Evolutionary conservation across 768 basidiomycete species (phyloP).

Genomic region (Epithele typhae): DNA sequence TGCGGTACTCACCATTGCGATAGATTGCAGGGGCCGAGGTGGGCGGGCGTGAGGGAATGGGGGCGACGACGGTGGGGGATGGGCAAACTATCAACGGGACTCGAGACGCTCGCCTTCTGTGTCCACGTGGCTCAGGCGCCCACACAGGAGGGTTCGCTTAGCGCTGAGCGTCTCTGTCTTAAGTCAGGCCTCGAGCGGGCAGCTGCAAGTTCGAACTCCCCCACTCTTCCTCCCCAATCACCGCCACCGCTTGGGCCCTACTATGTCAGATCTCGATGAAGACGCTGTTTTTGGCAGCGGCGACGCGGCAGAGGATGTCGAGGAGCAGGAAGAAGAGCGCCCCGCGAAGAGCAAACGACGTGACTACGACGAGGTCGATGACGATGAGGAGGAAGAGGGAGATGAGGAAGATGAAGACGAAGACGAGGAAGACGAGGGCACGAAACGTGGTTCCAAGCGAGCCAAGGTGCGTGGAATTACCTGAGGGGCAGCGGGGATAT

Average conservation of each 20-base stretch:
- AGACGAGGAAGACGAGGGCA: constrained; percentile 40
- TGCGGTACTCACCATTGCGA: constrained; percentile 14
- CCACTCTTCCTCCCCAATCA: background rate
- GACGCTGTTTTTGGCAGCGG: constrained; percentile 24
- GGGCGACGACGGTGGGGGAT: constrained; percentile 4
- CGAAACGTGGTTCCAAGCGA: constrained; percentile 50
- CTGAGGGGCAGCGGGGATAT: constrained; percentile 4
- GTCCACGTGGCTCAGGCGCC: too few species aligned
- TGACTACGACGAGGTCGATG: constrained; percentile 34
- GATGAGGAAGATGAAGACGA: constrained; percentile 50
- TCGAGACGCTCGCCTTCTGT: too few species aligned
- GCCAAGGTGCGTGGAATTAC: constrained; percentile 44
- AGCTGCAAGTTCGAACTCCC: background rate
- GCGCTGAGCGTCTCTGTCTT: too few species aligned
- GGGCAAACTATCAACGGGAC: background rate
- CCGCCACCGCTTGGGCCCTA: too few species aligned
- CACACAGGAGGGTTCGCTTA: too few species aligned
- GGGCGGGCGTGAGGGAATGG: constrained; percentile 10
- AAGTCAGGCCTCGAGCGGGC: too few species aligned
- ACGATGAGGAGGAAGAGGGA: constrained; percentile 38
- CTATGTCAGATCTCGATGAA: constrained; percentile 22
- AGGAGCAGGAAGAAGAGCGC: constrained; percentile 36
- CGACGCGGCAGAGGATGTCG: constrained; percentile 22
- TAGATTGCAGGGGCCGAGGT: constrained; percentile 7
- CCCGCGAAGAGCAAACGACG: constrained; percentile 37